phyloP scores from a whole-genome alignment of 495 filamentous ascomycete genomes.

The Stereocaulon alpinum region DNA sequence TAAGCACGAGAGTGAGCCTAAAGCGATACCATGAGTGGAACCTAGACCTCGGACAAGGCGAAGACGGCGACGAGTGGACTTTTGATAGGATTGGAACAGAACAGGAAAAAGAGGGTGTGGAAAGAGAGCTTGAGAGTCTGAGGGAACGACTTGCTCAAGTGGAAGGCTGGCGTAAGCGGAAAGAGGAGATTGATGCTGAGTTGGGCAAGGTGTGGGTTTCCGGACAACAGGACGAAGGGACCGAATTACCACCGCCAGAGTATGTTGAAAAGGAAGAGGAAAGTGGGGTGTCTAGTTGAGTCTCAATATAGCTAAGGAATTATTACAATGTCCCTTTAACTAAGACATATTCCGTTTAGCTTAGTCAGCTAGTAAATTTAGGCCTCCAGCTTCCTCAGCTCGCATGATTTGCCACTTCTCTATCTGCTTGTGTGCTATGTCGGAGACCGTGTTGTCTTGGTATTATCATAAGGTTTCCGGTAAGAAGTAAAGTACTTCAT shows the following conservation, averaged over 20 bases:
- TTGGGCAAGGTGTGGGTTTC: constrained; percentile 51
- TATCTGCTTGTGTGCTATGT: too few species aligned
- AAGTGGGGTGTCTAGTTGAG: not conserved
- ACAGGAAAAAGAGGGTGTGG: constrained; percentile 80
- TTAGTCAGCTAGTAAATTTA: not conserved
- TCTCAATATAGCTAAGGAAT: not conserved
- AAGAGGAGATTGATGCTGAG: constrained; percentile 64
- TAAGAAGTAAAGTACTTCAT: too few species aligned
- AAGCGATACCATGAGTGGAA: constrained; percentile 93
- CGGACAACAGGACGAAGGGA: constrained; percentile 23
- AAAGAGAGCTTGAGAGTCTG: constrained; percentile 77
- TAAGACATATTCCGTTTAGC: not conserved
- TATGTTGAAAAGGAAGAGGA: constrained; percentile 6
- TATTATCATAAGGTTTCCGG: too few species aligned
- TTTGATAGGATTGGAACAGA: constrained; percentile 88
- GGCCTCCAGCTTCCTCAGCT: not conserved
- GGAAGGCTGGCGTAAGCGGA: constrained; percentile 69
- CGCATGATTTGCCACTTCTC: not conserved
- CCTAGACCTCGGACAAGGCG: constrained; percentile 66
- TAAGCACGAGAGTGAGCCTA: constrained; percentile 81
- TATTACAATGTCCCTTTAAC: not conserved
- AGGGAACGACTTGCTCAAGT: constrained; percentile 69
- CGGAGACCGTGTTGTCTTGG: not conserved
- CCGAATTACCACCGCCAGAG: constrained; percentile 9
- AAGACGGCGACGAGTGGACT: constrained; percentile 60